A percentile compares a stretch with the other conserved stretches of the same genome.
phyloP scores from a whole-genome alignment of 306 rosid genomes.

The Cicer chorassanicum region DNA sequence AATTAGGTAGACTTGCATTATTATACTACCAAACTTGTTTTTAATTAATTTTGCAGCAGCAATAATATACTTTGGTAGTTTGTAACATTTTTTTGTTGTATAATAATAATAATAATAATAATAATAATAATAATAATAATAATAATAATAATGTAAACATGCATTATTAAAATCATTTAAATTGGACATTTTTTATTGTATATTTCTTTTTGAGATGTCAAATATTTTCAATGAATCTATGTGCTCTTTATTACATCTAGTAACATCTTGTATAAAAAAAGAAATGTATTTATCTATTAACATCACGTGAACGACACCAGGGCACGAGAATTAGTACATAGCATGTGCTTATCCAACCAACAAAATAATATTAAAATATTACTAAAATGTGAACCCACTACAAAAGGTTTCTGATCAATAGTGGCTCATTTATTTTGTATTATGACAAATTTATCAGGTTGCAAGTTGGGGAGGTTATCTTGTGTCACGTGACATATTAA shows the following conservation, averaged over 20 bases:
- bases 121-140: too few species aligned
- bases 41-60: background rate
- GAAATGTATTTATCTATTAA: background rate
- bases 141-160: too few species aligned
- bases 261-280: background rate
- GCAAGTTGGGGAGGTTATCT: slow-evolving; percentile 98
- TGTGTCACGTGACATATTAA: slow-evolving; percentile 71
- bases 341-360: background rate
- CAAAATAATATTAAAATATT: background rate
- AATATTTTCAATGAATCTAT: background rate
- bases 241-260: background rate
- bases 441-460: slow-evolving; percentile 56
- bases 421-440: background rate
- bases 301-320: slow-evolving; percentile 3
- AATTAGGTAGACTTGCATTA: slow-evolving; percentile 7
- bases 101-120: background rate
- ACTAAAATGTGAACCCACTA: background rate
- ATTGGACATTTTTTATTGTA: background rate
- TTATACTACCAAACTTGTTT: slow-evolving; percentile 28
- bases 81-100: slow-evolving; percentile 16
- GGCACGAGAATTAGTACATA: slow-evolving; percentile 2
- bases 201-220: background rate
- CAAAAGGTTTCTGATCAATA: background rate
- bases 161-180: background rate
- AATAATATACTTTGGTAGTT: slow-evolving; percentile 22